These are phyloP conservation scores for Scolecobasidium constrictum DNA, from an alignment of 2,329 filamentous ascomycete genomes.

Conservation along the genomic window DNA sequence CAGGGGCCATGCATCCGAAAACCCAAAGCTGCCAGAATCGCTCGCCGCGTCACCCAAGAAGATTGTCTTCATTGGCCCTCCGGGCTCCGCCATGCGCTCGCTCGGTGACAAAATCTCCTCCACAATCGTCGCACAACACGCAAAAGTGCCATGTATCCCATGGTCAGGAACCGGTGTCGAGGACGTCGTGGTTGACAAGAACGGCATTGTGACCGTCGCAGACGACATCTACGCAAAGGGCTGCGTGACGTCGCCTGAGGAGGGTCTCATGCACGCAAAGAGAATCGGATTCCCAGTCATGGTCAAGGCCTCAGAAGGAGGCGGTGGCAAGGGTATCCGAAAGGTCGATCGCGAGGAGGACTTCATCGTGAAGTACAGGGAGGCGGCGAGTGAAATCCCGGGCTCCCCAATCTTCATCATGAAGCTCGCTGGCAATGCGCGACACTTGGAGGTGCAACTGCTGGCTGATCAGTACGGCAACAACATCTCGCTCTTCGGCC, in stretches of 20 bases:
- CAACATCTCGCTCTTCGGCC: conserved; percentile 96
- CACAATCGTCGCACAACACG: conserved; percentile 97
- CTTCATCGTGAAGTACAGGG: conserved; percentile 83
- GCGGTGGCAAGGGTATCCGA: conserved; percentile 97
- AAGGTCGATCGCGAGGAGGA: conserved; percentile 80
- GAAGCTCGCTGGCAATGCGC: conserved; percentile 94
- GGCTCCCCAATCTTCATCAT: conserved; percentile 99
- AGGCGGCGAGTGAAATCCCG: conserved; percentile 92
- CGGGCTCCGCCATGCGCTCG: conserved; percentile 96
- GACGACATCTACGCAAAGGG: conserved; percentile 81
- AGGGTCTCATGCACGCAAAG: conserved; percentile 76
- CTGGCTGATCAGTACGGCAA: conserved; percentile 98
- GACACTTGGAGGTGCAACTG: conserved; percentile 94
- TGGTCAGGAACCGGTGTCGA: conserved; percentile 95
- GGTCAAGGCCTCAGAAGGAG: conserved; percentile 99
- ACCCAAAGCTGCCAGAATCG: conserved; percentile 93
- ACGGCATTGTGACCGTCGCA: conserved; percentile 85
- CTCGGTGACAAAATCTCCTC: conserved; percentile 99
- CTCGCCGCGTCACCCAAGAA: conserved; percentile 94
- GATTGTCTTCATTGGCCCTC: conserved; percentile 97
- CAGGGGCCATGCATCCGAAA: conserved; percentile 86
- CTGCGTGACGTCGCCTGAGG: conserved; percentile 79
- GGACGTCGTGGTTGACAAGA: conserved; percentile 62
- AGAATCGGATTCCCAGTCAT: conserved; percentile 98
- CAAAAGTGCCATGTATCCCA: conserved; percentile 92